A percentile compares a stretch with the other conserved stretches of the same genome.
Conservation (phyloP, 768 basidiomycete genomes). For the Lactarius hengduanensis region DNA sequence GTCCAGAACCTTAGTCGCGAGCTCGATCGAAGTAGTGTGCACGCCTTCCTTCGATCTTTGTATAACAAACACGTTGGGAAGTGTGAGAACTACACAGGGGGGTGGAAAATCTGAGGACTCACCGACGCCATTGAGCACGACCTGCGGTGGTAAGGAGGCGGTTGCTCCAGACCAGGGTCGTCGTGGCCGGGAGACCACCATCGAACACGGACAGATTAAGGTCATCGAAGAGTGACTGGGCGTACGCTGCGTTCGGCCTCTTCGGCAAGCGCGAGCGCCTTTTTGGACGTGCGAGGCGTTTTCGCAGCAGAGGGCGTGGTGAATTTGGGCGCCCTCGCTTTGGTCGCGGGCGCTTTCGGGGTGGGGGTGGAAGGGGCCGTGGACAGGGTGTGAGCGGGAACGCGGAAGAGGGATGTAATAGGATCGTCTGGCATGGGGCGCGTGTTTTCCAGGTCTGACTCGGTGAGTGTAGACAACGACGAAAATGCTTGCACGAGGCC, state of each 20-base stretch:
- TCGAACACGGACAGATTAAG: constrained; percentile 26
- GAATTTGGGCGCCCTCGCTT: constrained; percentile 7
- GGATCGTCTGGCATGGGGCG: neutral
- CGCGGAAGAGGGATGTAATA: neutral
- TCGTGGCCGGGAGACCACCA: constrained; percentile 21
- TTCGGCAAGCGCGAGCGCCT: constrained; percentile 22
- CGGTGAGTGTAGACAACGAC: constrained; percentile 20
- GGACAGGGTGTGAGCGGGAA: neutral
- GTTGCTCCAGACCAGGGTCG: constrained; percentile 25
- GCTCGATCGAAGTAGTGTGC: constrained; percentile 64
- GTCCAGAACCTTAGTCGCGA: constrained; percentile 82
- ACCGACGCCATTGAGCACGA: constrained; percentile 29
- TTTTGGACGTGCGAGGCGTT: constrained; percentile 27
- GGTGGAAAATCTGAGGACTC: neutral
- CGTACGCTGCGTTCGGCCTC: constrained; percentile 27
- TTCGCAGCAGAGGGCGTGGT: constrained; percentile 5
- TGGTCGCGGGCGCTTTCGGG: constrained; percentile 8
- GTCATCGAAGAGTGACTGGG: constrained; percentile 27
- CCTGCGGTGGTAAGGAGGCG: constrained; percentile 29
- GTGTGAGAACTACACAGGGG: neutral
- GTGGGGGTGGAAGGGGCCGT: neutral
- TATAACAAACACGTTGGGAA: neutral
- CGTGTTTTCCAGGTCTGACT: constrained; percentile 14
- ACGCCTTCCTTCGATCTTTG: constrained; percentile 55
- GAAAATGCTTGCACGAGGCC: constrained; percentile 22